Evolutionary conservation across 2,329 filamentous ascomycete genomes (phyloP).

Genomic region (Stromatinia cepivora): DNA sequence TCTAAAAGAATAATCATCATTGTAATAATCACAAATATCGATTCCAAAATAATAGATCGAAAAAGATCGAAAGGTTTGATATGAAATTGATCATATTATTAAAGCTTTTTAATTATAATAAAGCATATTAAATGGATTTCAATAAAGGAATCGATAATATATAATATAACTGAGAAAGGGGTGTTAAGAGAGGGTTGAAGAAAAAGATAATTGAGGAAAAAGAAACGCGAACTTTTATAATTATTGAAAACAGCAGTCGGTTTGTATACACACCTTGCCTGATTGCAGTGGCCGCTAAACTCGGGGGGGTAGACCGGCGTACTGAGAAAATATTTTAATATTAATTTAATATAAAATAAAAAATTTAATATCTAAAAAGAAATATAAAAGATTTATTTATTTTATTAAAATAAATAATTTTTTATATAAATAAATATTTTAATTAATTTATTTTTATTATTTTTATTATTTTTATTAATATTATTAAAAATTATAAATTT

Average conservation of each 20-base stretch:
- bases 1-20: neutral
- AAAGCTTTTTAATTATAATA: neutral
- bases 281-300: slow-evolving; percentile 14
- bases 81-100: neutral
- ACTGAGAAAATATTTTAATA: neutral
- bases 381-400: no score
- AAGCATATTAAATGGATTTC: neutral
- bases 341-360: no score
- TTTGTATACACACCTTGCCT: slow-evolving; percentile 4
- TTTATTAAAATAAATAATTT: no score
- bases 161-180: neutral
- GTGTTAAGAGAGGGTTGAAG: neutral
- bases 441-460: no score
- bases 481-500: no score
- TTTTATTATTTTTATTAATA: no score
- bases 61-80: neutral
- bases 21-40: neutral
- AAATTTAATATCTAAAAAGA: no score
- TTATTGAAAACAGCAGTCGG: neutral
- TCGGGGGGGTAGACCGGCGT: neutral
- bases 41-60: slow-evolving; percentile 14
- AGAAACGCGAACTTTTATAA: neutral
- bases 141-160: neutral
- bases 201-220: neutral
- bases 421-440: no score